Percentiles rank a stretch among this genome's conserved stretches.
Conservation (phyloP, 768 basidiomycete species). For the Tricholoma furcatifolium region DNA sequence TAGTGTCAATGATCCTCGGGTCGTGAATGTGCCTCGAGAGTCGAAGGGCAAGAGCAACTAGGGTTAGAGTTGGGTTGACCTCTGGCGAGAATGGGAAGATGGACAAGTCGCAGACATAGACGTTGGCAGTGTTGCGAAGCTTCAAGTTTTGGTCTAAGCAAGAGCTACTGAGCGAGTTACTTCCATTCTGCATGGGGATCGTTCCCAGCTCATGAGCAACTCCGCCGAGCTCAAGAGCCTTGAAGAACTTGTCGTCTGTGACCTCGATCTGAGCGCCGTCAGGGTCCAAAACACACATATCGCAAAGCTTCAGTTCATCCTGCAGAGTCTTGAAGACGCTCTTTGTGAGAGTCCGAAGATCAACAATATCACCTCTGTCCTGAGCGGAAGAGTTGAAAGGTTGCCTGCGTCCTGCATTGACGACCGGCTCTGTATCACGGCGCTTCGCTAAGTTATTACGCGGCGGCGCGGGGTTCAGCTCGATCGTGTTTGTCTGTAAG, state of each 20-base stretch:
- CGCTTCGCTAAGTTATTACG: background rate
- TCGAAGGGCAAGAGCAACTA: constrained; percentile 23
- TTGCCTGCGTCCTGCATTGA: constrained; percentile 3
- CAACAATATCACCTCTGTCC: constrained; percentile 1
- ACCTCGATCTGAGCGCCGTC: background rate
- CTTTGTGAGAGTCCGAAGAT: constrained; percentile 11
- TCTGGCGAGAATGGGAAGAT: constrained; percentile 25
- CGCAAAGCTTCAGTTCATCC: constrained; percentile 8
- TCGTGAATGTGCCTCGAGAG: constrained; percentile 16
- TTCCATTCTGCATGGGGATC: constrained; percentile 16
- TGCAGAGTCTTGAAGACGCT: constrained; percentile 3
- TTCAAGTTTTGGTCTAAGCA: constrained; percentile 16
- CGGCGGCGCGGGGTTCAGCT: constrained; percentile 7
- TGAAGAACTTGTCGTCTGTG: constrained; percentile 11
- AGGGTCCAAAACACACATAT: background rate
- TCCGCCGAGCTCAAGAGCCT: constrained; percentile 20
- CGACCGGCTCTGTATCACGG: constrained; percentile 12
- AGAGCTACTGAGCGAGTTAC: background rate
- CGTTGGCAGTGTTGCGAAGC: constrained; percentile 7
- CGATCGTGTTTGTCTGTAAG: constrained; percentile 12
- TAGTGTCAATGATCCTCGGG: background rate
- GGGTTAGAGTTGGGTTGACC: constrained; percentile 20
- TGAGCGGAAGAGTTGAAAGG: background rate
- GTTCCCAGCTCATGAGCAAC: constrained; percentile 27
- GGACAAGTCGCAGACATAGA: constrained; percentile 27